Evolutionary conservation across 768 basidiomycete species (phyloP), one percentile per base, ranked within the genome.

Genomic region (Calocera viscosa): DNA sequence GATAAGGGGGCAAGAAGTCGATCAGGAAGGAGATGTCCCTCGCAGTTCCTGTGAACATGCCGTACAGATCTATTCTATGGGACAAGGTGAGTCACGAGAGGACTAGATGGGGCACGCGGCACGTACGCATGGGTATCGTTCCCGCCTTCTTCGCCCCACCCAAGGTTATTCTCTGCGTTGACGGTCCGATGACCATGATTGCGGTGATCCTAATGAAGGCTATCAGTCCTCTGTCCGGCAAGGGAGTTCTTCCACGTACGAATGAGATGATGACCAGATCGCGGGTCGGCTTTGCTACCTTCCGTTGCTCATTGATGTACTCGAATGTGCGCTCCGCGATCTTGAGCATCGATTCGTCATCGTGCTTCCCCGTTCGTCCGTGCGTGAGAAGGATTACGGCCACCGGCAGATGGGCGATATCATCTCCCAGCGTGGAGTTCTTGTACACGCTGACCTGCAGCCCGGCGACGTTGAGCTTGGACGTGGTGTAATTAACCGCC

Each of bases 11-110:
- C 2, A 94, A 79, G 71, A 89, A 86, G 73, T 94, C 90, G 65
- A 93, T 87, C 67, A 94, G 74, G 76, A 88, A 86, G 0, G 88
- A 87, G 7, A 93, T 82, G 72, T 94, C 93, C 39, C 81, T 77
- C 1, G 85, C 84, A 0, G 90, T 87, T 1, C 90, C 91, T 83
- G 70, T 1, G 33, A 30, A 30, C 2, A 63, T 47, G 5, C 33
- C 34, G 66, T 81, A 80, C 82, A 84, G 81, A 71, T 84, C 83
- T 35, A 80, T 69, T 11, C 74, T 75, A n/a, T n/a, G 63, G 19
- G 49, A 30, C 3, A 28, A 64, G 14, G 3, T 17, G 24, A 60
- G 24, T 11, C 17, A 49, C 22, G 34, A 22, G 26, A 39, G 47
- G 67, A 53, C 43, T 24, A 63, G 32, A 11, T 17, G 19, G 40